phyloP scores from a whole-genome alignment of 2,329 filamentous ascomycete species.

The Apiospora kogelbergensis region DNA sequence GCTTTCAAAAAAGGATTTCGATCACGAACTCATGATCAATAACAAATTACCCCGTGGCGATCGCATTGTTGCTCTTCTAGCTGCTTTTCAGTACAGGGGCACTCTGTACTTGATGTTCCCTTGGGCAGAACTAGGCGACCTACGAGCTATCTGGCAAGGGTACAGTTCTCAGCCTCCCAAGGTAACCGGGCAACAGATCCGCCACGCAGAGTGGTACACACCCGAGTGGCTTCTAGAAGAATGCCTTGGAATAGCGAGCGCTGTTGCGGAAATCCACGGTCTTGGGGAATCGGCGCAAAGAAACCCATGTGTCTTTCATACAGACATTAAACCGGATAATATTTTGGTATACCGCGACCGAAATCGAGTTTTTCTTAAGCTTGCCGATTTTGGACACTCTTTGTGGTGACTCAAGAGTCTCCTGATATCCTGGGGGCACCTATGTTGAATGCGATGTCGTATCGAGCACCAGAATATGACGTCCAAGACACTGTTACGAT shows the following conservation, averaged over 20 bases:
- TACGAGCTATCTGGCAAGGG: not conserved
- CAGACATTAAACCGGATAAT: not conserved
- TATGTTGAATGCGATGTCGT: not conserved
- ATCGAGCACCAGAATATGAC: conserved; percentile 7
- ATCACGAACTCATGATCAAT: not conserved
- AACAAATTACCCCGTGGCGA: not conserved
- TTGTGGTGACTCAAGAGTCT: too few species aligned
- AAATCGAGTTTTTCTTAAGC: not conserved
- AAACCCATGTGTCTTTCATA: not conserved
- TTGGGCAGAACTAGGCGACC: not conserved
- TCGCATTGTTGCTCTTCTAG: not conserved
- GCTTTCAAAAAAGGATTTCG: not conserved
- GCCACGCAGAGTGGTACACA: not conserved
- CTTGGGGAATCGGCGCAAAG: not conserved
- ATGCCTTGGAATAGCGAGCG: not conserved
- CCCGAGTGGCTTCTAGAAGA: not conserved
- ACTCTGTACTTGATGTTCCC: not conserved
- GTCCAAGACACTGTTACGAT: conserved; percentile 1
- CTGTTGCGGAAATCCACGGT: not conserved
- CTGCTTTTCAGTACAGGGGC: not conserved
- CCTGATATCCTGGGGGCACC: rapidly evolving
- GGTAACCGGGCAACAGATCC: not conserved
- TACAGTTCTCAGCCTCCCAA: not conserved
- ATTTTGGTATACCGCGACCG: not conserved
- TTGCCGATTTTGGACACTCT: not conserved